phyloP scores from a whole-genome alignment of 2,329 filamentous ascomycete genomes.

The Fusarium sacchari region DNA sequence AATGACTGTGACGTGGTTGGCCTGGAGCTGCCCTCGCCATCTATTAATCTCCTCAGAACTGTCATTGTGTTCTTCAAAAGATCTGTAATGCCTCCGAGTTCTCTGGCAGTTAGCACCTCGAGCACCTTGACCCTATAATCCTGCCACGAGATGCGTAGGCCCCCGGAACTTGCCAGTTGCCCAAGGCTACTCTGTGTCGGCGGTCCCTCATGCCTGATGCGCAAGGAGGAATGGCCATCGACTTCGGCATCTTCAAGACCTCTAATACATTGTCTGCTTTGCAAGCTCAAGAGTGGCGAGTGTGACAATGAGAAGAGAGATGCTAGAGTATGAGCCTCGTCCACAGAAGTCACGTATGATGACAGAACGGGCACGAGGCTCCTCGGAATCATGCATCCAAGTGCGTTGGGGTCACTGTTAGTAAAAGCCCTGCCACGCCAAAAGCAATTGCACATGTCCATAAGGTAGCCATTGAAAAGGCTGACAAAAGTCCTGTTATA shows the following conservation, averaged over 20 bases:
- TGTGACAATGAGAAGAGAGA: slow-evolving; percentile 68
- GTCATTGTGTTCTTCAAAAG: slow-evolving; percentile 87
- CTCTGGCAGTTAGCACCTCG: slow-evolving; percentile 70
- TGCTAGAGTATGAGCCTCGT: slow-evolving; percentile 57
- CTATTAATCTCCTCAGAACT: slow-evolving; percentile 67
- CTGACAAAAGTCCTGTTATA: slow-evolving; percentile 71
- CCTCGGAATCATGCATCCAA: slow-evolving; percentile 62
- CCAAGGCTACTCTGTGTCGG: slow-evolving; percentile 74
- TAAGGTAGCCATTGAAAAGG: slow-evolving; percentile 83
- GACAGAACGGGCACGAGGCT: slow-evolving; percentile 57
- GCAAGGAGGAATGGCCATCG: slow-evolving; percentile 52
- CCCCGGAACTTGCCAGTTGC: slow-evolving; percentile 71
- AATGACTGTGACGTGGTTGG: slow-evolving; percentile 24
- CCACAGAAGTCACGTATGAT: slow-evolving; percentile 60
- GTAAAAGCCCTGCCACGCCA: slow-evolving; percentile 82
- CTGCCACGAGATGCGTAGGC: slow-evolving; percentile 74
- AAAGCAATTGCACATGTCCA: slow-evolving; percentile 86
- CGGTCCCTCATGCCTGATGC: slow-evolving; percentile 70
- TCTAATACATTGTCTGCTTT: slow-evolving; percentile 65
- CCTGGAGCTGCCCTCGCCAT: slow-evolving; percentile 41
- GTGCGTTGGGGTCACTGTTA: slow-evolving; percentile 69
- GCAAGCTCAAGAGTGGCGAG: slow-evolving; percentile 65
- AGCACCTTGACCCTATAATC: slow-evolving; percentile 81
- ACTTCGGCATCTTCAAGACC: slow-evolving; percentile 66
- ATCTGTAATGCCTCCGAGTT: slow-evolving; percentile 72